Evolutionary conservation across 495 filamentous ascomycete genomes (phyloP), one percentile per base, ranked within the genome.

Genomic region (Pseudevernia furfuracea): DNA sequence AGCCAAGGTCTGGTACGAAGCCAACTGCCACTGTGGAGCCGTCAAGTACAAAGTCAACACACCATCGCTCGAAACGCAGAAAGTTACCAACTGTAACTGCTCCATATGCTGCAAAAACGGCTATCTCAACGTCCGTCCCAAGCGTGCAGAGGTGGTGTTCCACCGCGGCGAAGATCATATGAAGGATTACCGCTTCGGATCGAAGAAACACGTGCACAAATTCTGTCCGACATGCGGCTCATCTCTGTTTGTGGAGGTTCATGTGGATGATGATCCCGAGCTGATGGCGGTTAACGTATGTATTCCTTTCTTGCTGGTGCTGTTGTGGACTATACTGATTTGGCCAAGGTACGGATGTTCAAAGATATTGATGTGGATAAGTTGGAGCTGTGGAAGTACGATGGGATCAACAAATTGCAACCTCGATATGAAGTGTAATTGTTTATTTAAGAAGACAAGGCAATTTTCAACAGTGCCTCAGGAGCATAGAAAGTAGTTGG

Each of bases 71-170:
- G 25, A 68, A 0, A 61, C 71, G 61, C 65, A 70, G 23, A 62
- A 72, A n/a, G 65, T 74, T 7, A 66, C 44, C 21, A 43, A 56
- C 17, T 79, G 77, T 71, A 79, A 75, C 68, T 78, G 77, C 67
- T 76, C 75, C n/a, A 74, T 77, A 39, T 79, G 77, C 69, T 65
- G 60, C 43, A 76, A 74, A 19, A 76, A 78, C 66, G 75, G 76
- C 39, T 79, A 78, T 49, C 61, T 75, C 34, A 71, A 76, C 23
- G 72, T 76, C 48, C 76, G 75, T 52, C 75, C 76, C 1, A 56
- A 64, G 17, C 37, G 36, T 7, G 21, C 30, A 6, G 63, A 56
- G 15, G 39, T 71, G 15, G 70, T 78, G 36, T 66, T 78, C 46
- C 59, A 58, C 8, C 62, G 73, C 38, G 72, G 68, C 14, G 52